Conservation (phyloP, 805 yeast species). For the Teunomyces gatunensis region DNA sequence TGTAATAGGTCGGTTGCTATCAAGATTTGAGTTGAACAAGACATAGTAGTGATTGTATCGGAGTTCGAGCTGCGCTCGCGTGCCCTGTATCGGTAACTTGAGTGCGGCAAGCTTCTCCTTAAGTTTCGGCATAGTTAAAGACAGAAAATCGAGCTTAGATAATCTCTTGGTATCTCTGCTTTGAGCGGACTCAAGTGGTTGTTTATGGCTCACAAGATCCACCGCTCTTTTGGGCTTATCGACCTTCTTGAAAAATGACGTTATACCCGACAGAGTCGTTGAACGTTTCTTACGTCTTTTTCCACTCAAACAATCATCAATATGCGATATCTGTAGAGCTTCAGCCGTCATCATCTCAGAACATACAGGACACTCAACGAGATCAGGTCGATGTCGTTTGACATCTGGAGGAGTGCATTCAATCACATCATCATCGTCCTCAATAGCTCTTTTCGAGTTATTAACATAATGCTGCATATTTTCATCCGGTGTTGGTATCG, state of each 20-base stretch:
- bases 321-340: slow-evolving; percentile 56
- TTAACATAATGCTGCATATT: not conserved
- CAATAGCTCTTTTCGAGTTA: not conserved
- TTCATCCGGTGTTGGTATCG: not conserved
- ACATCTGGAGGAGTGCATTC: slow-evolving; percentile 13
- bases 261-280: slow-evolving; percentile 18
- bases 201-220: slow-evolving; percentile 18
- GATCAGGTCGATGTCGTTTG: slow-evolving; percentile 10
- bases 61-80: slow-evolving; percentile 59
- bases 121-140: slow-evolving; percentile 57
- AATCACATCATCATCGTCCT: slow-evolving; percentile 12
- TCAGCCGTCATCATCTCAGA: slow-evolving; percentile 49
- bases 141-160: slow-evolving; percentile 63
- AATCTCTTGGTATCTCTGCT: slow-evolving; percentile 38
- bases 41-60: slow-evolving; percentile 77
- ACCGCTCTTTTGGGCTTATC: slow-evolving; percentile 1
- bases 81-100: slow-evolving; percentile 61
- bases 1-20: slow-evolving; percentile 61
- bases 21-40: slow-evolving; percentile 78
- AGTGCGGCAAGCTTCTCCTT: slow-evolving; percentile 55
- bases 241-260: slow-evolving; percentile 29
- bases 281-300: slow-evolving; percentile 8
- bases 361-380: slow-evolving; percentile 72
- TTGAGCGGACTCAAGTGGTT: slow-evolving; percentile 25
- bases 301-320: slow-evolving; percentile 57